Percentiles rank a stretch among this genome's conserved stretches.
These are phyloP conservation scores for Plantago elongata DNA, from an alignment of 257 asterid genomes.

Conservation along the genomic window DNA sequence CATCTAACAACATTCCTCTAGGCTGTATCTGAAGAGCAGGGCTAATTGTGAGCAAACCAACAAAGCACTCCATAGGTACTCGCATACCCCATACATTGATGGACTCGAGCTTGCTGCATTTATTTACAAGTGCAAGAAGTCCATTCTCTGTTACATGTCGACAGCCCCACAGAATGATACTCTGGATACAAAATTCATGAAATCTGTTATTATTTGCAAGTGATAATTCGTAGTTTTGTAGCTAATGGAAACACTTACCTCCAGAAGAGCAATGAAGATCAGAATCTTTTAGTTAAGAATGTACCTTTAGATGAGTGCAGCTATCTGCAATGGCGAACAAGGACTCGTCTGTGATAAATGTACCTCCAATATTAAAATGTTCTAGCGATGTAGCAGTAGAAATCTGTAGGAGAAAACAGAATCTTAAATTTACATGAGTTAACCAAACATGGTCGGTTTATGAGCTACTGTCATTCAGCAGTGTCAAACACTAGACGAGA, in stretches of 20 bases:
- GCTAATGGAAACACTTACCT: neutral
- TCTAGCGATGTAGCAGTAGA: slow-evolving; percentile 63
- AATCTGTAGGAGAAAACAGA: too few species aligned
- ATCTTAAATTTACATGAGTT: too few species aligned
- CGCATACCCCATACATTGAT: slow-evolving; percentile 87
- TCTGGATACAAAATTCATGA: slow-evolving; percentile 33
- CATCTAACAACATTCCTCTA: slow-evolving; percentile 37
- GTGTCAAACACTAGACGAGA: too few species aligned
- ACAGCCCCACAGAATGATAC: slow-evolving; percentile 84
- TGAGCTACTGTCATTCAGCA: too few species aligned
- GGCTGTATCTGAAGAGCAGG: slow-evolving; percentile 82
- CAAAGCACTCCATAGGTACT: slow-evolving; percentile 65
- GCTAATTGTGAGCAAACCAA: slow-evolving; percentile 56
- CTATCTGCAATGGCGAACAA: slow-evolving; percentile 66
- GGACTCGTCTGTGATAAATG: slow-evolving; percentile 72
- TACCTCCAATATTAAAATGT: slow-evolving; percentile 86
- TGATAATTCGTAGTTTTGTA: too few species aligned
- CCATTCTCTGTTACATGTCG: slow-evolving; percentile 80
- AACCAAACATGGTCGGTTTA: too few species aligned
- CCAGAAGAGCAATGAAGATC: neutral
- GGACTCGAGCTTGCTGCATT: slow-evolving; percentile 67
- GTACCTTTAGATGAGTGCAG: slow-evolving; percentile 74
- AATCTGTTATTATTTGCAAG: neutral
- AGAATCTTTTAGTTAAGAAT: neutral
- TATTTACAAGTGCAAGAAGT: slow-evolving; percentile 63